These are phyloP conservation scores for Ampelomyces quisqualis DNA, from an alignment of 2,329 filamentous ascomycete genomes.

Conservation along the genomic window DNA sequence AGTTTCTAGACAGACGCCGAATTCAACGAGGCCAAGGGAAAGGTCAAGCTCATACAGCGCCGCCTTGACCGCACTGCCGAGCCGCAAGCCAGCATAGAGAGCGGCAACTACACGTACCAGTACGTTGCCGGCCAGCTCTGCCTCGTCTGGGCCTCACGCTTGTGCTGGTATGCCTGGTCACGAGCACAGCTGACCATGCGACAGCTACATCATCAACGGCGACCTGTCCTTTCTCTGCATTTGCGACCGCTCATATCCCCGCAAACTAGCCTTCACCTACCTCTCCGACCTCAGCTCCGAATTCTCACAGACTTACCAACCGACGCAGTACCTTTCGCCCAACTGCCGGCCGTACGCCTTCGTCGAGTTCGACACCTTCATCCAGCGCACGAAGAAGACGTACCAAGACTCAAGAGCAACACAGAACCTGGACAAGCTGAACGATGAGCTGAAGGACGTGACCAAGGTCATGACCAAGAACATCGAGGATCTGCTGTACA, in stretches of 20 bases:
- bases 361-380: constrained; percentile 97
- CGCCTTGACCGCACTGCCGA: constrained; percentile 86
- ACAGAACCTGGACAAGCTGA: constrained; percentile 91
- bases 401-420: constrained; percentile 91
- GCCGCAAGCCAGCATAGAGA: constrained; percentile 88
- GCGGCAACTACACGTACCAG: constrained; percentile 80
- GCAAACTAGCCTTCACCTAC: constrained; percentile 98
- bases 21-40: constrained; percentile 82
- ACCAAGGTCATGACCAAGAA: constrained; percentile 99
- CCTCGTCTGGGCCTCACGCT: too few relatives aligned
- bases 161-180: too few relatives aligned
- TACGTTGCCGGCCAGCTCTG: too few relatives aligned
- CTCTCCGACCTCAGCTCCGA: constrained; percentile 88
- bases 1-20: constrained; percentile 63
- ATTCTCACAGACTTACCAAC: constrained; percentile 82
- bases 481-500: constrained; percentile 94
- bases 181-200: constrained; percentile 13
- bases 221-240: constrained; percentile 91
- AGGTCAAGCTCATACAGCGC: constrained; percentile 87
- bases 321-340: constrained; percentile 70
- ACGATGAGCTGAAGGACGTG: constrained; percentile 95
- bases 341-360: constrained; percentile 88
- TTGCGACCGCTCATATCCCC: constrained; percentile 89
- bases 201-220: constrained; percentile 78
- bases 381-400: constrained; percentile 85